Evolutionary conservation across 1,284 basidiomycete genomes (phyloP), one percentile per base, ranked within the genome.

Genomic region (Lentinula novae-zelandiae): DNA sequence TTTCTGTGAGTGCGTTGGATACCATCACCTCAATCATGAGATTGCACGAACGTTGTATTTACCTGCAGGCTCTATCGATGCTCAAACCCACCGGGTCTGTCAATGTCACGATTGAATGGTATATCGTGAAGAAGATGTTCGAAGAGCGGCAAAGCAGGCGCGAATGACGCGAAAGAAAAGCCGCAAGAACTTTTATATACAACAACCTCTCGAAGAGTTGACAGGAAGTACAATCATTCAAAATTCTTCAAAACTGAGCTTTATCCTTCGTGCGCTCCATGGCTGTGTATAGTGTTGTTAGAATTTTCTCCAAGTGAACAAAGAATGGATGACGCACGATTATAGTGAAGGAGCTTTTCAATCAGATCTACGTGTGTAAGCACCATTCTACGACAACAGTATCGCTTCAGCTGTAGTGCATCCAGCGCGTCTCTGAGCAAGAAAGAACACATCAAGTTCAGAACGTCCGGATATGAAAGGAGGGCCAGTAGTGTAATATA

Each of bases 351-450:
- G 17, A 97, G 82, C 75, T 97, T 98, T 75, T 98, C 95, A 67
- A 98, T 97, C 63, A 98, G 81, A 76, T 98, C 96, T 63, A 98
- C 95, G 73, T 99, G 96, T 0, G 96, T 98, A 60, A 98, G 78
- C 10, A 99, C 93, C 96, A 99, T 99, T 59, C 96, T 85, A 53
- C 96, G 83, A 76, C 96, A 98, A 76, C 96, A 98, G 75, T 98
- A 98, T 62, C 96, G 81, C 75, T 94, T 96, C 60, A 98, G 78
- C 66, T 95, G 92, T 4, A 98, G 81, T 68, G 92, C 88, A 66
- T 97, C 95, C 57, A 98, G 82, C 8, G 96, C 96, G 33, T 61
- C 60, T 42, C 60, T 61, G 15, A 8, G 33, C 49, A 34, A 15
- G 10, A 50, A 48, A 27, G 10, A 13, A 22, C 9, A 44, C 34